Base-by-base conservation (phyloP, 2,329 filamentous ascomycete species). In the Penicillium sp. region DNA sequence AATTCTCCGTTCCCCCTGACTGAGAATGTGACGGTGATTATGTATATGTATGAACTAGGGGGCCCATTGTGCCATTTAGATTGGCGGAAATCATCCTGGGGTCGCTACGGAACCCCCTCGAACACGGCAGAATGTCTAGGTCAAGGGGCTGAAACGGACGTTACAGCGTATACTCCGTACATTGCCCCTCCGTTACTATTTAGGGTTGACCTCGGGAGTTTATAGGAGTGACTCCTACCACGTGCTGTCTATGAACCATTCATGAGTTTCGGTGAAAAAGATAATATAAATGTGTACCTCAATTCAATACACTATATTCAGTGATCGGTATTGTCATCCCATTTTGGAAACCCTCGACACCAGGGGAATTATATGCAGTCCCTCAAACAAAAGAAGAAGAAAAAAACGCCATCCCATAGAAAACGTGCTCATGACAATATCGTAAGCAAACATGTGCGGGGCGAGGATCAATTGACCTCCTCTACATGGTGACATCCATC, bases 401-500 rank as follows among this genome's bases (percentile, higher is more conserved):
- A 52, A 49, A 56, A 50, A 62, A 65, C 63, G 65, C 64, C 64
- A 61, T 56, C 52, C 57, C 54, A 64, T 63, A 60, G 61, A 54
- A 54, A 56, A 61, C 57, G 62, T 64, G 57, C 60, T 64, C 62
- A 59, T 64, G 60, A 60, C 57, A 55, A 60, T 50, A 56, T 64
- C 62, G 58, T 64, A 61, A 57, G 55, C 59, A 51, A 55, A 50
- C 55, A 64, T 62, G 61, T 60, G 63, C 60, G 52, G 54, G 54
- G 53, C 42, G 48, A 46, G 8, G 29, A 44, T 45, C 40, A 37
- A 44, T 45, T 45, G 27, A 32, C 7, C 45, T 45, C 56, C 48
- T 60, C 57, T 70, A 75, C 60, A 73, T 69, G 35, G 69, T 86
- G 66, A 91, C 82, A 68, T 91, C 79, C 91, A 97, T 97, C 16